Conservation (phyloP, 2,329 filamentous ascomycete genomes). For the Eutypella sp. region DNA sequence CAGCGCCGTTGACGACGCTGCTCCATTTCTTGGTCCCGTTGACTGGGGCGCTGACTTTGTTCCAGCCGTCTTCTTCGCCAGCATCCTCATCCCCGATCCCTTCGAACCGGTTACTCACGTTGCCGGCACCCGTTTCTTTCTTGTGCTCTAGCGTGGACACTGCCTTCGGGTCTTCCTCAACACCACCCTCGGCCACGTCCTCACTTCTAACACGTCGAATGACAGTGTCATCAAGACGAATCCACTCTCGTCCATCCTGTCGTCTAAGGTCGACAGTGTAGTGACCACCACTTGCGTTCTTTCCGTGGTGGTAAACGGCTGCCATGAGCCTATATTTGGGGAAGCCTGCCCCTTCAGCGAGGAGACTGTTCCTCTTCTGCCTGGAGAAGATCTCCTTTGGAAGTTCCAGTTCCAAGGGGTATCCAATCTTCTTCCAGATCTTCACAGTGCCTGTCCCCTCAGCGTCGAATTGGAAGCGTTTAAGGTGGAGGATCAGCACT, state of each 20-base stretch:
- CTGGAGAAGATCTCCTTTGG: slow-evolving; percentile 83
- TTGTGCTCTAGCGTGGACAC: slow-evolving; percentile 61
- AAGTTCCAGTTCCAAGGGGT: slow-evolving; percentile 90
- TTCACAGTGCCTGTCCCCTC: slow-evolving; percentile 81
- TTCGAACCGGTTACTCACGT: slow-evolving; percentile 69
- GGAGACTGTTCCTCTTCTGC: slow-evolving; percentile 62
- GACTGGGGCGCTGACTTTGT: slow-evolving; percentile 60
- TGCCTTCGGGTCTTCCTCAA: slow-evolving; percentile 67
- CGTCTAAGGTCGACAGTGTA: slow-evolving; percentile 97
- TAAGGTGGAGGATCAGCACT: slow-evolving; percentile 89
- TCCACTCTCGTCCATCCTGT: slow-evolving; percentile 93
- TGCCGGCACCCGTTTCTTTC: slow-evolving; percentile 37
- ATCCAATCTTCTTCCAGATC: slow-evolving; percentile 97
- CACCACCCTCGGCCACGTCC: slow-evolving; percentile 81
- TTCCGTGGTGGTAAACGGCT: slow-evolving; percentile 96
- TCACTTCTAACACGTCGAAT: slow-evolving; percentile 81
- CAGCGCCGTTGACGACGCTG: slow-evolving; percentile 60
- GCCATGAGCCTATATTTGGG: slow-evolving; percentile 83
- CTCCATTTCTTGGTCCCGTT: slow-evolving; percentile 75
- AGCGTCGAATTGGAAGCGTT: slow-evolving; percentile 94
- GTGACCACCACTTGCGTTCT: slow-evolving; percentile 91
- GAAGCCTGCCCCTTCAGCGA: slow-evolving; percentile 59
- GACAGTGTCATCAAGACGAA: slow-evolving; percentile 89
- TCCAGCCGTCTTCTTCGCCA: slow-evolving; percentile 72
- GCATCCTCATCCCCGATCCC: slow-evolving; percentile 61